Evolutionary conservation across 306 rosid species (phyloP).

Genomic region (Pterocarpus macrocarpus): DNA sequence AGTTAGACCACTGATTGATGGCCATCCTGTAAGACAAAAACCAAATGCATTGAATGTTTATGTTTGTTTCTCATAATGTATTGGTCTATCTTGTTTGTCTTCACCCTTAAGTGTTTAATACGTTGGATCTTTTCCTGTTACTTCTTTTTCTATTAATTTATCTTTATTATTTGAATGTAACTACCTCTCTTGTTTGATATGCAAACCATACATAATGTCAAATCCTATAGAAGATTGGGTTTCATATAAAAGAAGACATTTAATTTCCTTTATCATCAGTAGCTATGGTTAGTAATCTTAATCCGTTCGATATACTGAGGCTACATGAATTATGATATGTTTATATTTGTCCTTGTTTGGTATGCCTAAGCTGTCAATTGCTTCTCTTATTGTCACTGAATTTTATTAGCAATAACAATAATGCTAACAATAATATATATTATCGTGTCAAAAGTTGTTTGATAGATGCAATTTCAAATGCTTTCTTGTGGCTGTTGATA

Average conservation of each 20-base stretch:
- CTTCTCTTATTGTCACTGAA: background rate
- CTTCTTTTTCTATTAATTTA: background rate
- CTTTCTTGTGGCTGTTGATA: no score
- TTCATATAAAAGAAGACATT: background rate
- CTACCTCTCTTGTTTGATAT: background rate
- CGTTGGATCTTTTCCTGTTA: background rate
- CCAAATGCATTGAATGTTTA: background rate
- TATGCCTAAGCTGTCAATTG: background rate
- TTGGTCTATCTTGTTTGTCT: background rate
- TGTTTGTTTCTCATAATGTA: background rate
- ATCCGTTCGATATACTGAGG: background rate
- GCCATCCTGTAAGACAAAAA: no score
- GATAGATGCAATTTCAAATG: no score
- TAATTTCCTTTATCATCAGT: background rate
- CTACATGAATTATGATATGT: background rate
- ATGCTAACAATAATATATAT: no score
- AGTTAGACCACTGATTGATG: no score
- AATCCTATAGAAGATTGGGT: background rate
- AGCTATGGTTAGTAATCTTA: background rate
- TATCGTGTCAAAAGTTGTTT: no score
- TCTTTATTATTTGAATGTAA: background rate
- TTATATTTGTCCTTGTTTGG: background rate
- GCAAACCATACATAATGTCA: background rate
- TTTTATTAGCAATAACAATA: background rate
- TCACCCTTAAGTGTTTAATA: background rate